Conservation (phyloP, 495 filamentous ascomycete species). For the Aspergillus hancockii region DNA sequence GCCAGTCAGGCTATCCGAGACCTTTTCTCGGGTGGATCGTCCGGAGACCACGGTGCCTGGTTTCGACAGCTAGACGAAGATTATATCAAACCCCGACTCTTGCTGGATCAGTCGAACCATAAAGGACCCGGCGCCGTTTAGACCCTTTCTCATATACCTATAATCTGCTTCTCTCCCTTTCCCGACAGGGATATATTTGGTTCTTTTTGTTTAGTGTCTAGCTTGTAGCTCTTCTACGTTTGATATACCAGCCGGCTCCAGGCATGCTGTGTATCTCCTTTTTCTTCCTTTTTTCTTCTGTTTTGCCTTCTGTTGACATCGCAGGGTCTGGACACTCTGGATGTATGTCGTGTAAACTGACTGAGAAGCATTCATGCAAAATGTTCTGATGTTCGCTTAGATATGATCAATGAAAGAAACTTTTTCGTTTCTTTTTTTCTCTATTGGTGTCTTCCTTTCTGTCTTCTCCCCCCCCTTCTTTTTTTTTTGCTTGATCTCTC, state of each 20-base stretch:
- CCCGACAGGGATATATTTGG: constrained; percentile 2
- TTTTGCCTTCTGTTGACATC: constrained; percentile 12
- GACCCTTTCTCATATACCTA: constrained; percentile 24
- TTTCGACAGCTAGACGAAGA: constrained; percentile 94
- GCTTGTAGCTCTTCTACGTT: background rate
- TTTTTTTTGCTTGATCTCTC: background rate
- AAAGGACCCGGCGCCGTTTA: constrained; percentile 49
- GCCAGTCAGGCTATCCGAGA: constrained; percentile 71
- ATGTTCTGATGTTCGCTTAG: background rate
- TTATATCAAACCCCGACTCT: constrained; percentile 90
- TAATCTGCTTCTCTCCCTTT: constrained; percentile 21
- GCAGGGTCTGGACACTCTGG: constrained; percentile 13
- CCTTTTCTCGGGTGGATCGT: constrained; percentile 66
- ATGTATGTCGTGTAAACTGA: background rate
- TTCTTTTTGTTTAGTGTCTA: constrained; percentile 1
- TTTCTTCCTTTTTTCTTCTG: constrained; percentile 1
- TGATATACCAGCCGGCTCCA: constrained; percentile 4
- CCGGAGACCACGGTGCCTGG: constrained; percentile 87
- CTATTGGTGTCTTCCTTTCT: constrained; percentile 3
- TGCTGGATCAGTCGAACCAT: constrained; percentile 72
- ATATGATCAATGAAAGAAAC: background rate
- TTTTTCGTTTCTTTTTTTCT: background rate
- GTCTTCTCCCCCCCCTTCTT: constrained; percentile 1
- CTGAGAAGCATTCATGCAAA: background rate
- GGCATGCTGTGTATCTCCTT: constrained; percentile 18